A percentile compares a stretch with the other conserved stretches of the same genome.
phyloP scores from a whole-genome alignment of 2,329 filamentous ascomycete species.

The Neurospora crassa region DNA sequence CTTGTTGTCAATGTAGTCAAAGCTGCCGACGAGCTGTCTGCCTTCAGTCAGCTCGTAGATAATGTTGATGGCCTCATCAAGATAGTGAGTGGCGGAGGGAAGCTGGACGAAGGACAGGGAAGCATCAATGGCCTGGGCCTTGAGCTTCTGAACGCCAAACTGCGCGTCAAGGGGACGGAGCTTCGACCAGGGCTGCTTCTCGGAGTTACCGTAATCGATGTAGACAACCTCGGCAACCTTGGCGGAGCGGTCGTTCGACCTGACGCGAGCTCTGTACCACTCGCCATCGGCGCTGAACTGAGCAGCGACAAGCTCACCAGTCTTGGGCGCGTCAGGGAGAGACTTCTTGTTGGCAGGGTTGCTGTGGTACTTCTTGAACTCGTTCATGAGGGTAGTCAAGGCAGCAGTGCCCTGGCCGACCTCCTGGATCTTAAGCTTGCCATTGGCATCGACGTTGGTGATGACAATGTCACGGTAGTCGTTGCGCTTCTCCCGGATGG shows the following conservation, averaged over 20 bases:
- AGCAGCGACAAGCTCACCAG: conserved; percentile 83
- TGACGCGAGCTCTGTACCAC: conserved; percentile 90
- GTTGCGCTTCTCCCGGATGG: conserved; percentile 53
- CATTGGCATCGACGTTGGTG: conserved; percentile 77
- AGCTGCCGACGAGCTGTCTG: conserved; percentile 76
- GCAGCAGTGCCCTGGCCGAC: conserved; percentile 78
- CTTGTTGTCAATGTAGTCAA: conserved; percentile 71
- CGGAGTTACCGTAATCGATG: conserved; percentile 93
- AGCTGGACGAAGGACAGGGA: conserved; percentile 84
- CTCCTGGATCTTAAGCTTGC: conserved; percentile 82
- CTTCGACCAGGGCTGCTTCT: conserved; percentile 74
- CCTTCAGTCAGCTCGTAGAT: conserved; percentile 66
- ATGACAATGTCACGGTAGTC: conserved; percentile 94
- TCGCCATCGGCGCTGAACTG: conserved; percentile 82
- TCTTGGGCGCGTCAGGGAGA: conserved; percentile 70
- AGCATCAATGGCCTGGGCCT: conserved; percentile 79
- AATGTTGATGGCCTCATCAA: conserved; percentile 67
- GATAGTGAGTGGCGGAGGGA: conserved; percentile 72
- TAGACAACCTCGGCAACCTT: conserved; percentile 88
- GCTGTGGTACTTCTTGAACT: conserved; percentile 85
- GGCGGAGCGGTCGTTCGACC: conserved; percentile 83
- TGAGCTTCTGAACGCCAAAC: conserved; percentile 74
- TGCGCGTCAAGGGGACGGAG: conserved; percentile 72
- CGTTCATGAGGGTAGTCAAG: conserved; percentile 77
- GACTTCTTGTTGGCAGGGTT: conserved; percentile 71